Percentiles rank a stretch among this genome's conserved stretches.
Evolutionary conservation across 768 basidiomycete species (phyloP).

Genomic region (Tylopilus vinaceipallidus): DNA sequence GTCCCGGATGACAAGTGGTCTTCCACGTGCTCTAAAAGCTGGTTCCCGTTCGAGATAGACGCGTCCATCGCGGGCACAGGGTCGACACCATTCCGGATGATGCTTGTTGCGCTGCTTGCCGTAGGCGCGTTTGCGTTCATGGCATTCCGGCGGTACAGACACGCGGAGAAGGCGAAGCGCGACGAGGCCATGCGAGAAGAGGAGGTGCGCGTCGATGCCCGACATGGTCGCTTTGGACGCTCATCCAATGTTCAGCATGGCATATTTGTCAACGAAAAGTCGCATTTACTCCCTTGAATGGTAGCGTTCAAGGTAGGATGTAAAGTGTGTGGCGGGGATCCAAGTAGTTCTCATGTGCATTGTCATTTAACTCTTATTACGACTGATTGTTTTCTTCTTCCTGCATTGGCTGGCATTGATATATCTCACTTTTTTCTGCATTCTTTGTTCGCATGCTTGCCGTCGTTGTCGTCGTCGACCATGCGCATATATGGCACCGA

Average conservation of each 20-base stretch:
- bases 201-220: slow-evolving; percentile 7
- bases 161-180: slow-evolving; percentile 10
- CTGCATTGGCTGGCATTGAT: slow-evolving; percentile 8
- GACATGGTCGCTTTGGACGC: neutral
- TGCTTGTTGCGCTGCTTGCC: slow-evolving; percentile 7
- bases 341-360: too few species aligned
- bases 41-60: slow-evolving; percentile 22
- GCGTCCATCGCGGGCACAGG: neutral
- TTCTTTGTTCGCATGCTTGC: neutral
- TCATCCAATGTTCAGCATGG: slow-evolving; percentile 3
- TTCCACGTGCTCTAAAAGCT: slow-evolving; percentile 35
- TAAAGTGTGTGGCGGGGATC: too few species aligned
- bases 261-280: slow-evolving; percentile 23
- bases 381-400: neutral
- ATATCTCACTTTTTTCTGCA: neutral
- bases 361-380: too few species aligned
- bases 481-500: slow-evolving; percentile 8
- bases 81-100: neutral
- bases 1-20: slow-evolving; percentile 40
- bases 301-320: neutral
- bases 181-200: neutral
- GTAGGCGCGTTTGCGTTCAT: slow-evolving; percentile 13
- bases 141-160: slow-evolving; percentile 12
- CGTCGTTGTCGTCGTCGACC: neutral
- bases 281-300: slow-evolving; percentile 23